phyloP scores from a whole-genome alignment of 768 basidiomycete species.

The Hortiboletus campestris region DNA sequence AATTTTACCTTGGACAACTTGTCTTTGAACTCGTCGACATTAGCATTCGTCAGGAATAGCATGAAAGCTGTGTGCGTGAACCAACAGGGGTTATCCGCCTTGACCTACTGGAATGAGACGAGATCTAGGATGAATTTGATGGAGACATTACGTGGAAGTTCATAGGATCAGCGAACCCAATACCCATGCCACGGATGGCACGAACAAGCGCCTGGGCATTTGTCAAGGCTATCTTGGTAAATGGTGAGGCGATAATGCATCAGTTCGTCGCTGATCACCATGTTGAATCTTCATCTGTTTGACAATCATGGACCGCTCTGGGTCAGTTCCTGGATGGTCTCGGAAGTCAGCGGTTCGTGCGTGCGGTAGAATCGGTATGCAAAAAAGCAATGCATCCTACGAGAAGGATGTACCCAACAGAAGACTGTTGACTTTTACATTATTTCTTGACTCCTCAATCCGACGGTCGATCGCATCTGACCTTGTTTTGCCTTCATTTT shows the following conservation, averaged over 20 bases:
- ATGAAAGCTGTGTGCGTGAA: background rate
- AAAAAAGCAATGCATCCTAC: background rate
- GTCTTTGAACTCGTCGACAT: background rate
- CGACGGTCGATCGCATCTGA: conserved; percentile 5
- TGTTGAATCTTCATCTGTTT: conserved; percentile 6
- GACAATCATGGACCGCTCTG: background rate
- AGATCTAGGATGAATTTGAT: background rate
- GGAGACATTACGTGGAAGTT: background rate
- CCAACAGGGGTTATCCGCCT: background rate
- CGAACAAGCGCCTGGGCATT: background rate
- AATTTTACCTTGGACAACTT: conserved; percentile 2
- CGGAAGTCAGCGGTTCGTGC: background rate
- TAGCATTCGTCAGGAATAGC: background rate
- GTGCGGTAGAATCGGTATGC: background rate
- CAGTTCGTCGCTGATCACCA: background rate
- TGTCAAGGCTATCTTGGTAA: background rate
- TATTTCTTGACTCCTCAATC: conserved; percentile 1
- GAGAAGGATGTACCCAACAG: background rate
- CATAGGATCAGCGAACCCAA: background rate
- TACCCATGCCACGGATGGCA: background rate
- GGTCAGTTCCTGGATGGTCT: background rate
- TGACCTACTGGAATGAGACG: background rate
- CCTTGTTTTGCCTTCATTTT: background rate
- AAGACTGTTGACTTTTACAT: background rate
- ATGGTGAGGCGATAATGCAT: background rate